These are phyloP conservation scores for Mycena sanguinolenta DNA, from an alignment of 768 basidiomycete species.

Conservation along the genomic window DNA sequence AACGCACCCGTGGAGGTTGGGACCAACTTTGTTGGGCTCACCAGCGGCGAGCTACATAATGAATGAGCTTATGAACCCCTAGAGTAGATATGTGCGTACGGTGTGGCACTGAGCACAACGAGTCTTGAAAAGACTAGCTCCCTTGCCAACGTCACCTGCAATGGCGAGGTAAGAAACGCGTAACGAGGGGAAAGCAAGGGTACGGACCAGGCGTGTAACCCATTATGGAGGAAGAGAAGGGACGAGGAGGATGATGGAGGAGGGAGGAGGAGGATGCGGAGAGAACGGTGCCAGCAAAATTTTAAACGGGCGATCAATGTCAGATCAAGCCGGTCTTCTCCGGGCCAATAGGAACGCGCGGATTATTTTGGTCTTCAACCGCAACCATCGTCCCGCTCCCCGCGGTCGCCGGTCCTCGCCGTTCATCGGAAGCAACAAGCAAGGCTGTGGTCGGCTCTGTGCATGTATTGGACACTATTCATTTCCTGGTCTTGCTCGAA, in stretches of 20 bases:
- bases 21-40: constrained; percentile 91
- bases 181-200: too few relatives aligned
- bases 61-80: background rate
- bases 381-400: background rate
- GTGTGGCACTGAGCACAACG: constrained; percentile 97
- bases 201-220: constrained; percentile 22
- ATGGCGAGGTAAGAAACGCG: constrained; percentile 5
- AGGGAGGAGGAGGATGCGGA: background rate
- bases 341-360: constrained; percentile 12
- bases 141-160: constrained; percentile 88
- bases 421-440: too few relatives aligned
- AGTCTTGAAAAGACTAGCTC: constrained; percentile 97
- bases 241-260: constrained; percentile 6
- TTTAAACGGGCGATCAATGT: constrained; percentile 7
- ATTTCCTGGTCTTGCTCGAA: too few relatives aligned
- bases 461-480: too few relatives aligned
- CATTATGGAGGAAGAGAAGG: constrained; percentile 23
- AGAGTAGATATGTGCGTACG: constrained; percentile 29
- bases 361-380: constrained; percentile 3
- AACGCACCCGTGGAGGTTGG: constrained; percentile 92
- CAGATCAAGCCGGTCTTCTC: background rate
- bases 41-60: constrained; percentile 64
- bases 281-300: constrained; percentile 6
- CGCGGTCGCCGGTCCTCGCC: background rate
- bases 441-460: too few relatives aligned